Evolutionary conservation across 2,329 filamentous ascomycete species (phyloP), one percentile per base, ranked within the genome.

Genomic region (Fusarium poae): DNA sequence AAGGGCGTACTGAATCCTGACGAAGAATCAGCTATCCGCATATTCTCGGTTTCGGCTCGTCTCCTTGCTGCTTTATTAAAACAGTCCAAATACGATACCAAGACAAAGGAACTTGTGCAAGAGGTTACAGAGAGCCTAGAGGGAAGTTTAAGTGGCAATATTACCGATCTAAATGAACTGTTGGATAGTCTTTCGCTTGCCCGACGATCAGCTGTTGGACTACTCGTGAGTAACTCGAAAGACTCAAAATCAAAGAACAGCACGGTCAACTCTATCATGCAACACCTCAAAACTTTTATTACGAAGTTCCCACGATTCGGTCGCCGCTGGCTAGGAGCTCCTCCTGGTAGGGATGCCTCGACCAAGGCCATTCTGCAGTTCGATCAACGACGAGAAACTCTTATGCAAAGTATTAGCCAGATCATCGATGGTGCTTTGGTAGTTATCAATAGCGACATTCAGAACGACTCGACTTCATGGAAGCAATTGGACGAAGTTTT

Each of bases 401-500:
- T 89, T 30, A 78, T 82, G 30, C 84, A 85, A 66, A 83, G 83
- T 3, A 82, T 87, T n/a, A 80, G 82, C 4, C 83, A 85, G 57
- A 82, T 87, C 2, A 80, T 91, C n/a, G 88, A 91, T 59, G 88
- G 87, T 6, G 82, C 86, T 7, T 76, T 91, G 30, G 84, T 87
- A 74, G 81, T 89, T 9, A 76, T 85, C 32, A 91, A 88, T 68
- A 75, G 79, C 0, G 80, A 84, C 21, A 78, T 89, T 5, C 83
- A 86, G 39, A 79, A 83, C 23, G 79, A 78, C 9, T 77, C 78
- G 15, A 77, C 85, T 21, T 74, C 79, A 3, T 91, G 88, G 87
- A 84, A 87, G 37, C 72, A 80, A 11, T 78, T 88, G 65, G 88
- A 91, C 65, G 80, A 85, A 2, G 81, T 86, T 6, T 80, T 91